These are phyloP conservation scores for Solanum lignicaule DNA, from an alignment of 257 asterid genomes.

Conservation along the genomic window DNA sequence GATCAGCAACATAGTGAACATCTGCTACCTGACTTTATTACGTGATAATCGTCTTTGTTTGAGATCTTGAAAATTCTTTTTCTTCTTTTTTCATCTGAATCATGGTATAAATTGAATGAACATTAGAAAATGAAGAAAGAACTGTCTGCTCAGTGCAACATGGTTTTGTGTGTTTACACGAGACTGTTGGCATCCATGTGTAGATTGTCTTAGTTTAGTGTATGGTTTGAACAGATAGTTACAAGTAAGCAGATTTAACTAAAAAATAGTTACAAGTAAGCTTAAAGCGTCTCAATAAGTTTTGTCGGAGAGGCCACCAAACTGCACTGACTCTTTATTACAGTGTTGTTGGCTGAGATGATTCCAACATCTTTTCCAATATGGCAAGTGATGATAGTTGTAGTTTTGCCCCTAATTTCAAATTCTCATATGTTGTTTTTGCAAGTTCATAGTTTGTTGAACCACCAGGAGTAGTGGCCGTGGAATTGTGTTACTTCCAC, in stretches of 20 bases:
- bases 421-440: background rate
- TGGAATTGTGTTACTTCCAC: background rate
- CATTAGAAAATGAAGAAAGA: background rate
- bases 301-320: background rate
- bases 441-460: background rate
- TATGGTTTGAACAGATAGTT: background rate
- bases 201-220: background rate
- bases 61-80: background rate
- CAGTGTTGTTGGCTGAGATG: background rate
- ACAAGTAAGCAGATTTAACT: background rate
- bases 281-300: background rate
- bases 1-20: background rate
- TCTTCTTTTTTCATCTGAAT: background rate
- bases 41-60: background rate
- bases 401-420: background rate
- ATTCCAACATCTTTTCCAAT: background rate
- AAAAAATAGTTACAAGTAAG: background rate
- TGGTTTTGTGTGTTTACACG: background rate
- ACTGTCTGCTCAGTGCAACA: background rate
- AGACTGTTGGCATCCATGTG: background rate
- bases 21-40: background rate
- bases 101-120: background rate
- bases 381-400: background rate
- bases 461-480: background rate
- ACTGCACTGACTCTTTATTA: no score